Base-by-base conservation (phyloP, 768 basidiomycete genomes). In the Phallus indusiatus region DNA sequence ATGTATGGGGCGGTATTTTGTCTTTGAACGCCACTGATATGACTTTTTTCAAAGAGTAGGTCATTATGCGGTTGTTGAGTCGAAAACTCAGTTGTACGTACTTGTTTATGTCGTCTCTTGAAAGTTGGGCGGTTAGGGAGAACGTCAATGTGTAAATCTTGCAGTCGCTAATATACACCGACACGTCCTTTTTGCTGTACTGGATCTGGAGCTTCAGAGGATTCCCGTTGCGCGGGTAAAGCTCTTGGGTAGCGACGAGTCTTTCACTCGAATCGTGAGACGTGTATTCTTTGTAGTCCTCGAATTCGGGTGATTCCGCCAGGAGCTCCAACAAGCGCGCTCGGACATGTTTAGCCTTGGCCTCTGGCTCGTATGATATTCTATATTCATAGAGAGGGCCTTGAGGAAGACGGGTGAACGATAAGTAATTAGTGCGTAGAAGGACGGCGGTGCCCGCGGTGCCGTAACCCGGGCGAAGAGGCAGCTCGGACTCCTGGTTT, bases 351-450 rank as follows among this genome's bases (percentile, higher is more conserved):
- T 71, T 72, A 50, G 84, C 78, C 20, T 76, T 71, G 36, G 86
- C 75, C 18, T 68, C 67, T 9, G 64, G 64, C 20, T 61, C 50
- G 33, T 63, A 61, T 20, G 57, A 61, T 24, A 65, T 55, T 34
- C 22, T 51, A 63, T 87, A 87, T 60, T 86, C 83, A 64, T 78
- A 82, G 6, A 83, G 65, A 0, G 73, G 71, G 6, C 73, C 74
- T 0, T 73, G 73, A 49, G 76, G 74, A 18, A 47, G 14, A n/a
- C 79, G 64, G 34, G 67, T 74, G 11, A 86, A 64, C 0, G 81
- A 65, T 67, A 85, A 85, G 70, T 85, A 85, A 65, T 86, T 87
- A 20, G 84, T 75, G 1, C 86, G 76, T 16, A 86, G 68, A 0
- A 68, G 77, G 62, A 82, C 75, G 0, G 73, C 62, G 9, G 55